These are phyloP conservation scores for Coleophoma eucalyptorum DNA, from an alignment of 2,329 filamentous ascomycete genomes.

Conservation along the genomic window DNA sequence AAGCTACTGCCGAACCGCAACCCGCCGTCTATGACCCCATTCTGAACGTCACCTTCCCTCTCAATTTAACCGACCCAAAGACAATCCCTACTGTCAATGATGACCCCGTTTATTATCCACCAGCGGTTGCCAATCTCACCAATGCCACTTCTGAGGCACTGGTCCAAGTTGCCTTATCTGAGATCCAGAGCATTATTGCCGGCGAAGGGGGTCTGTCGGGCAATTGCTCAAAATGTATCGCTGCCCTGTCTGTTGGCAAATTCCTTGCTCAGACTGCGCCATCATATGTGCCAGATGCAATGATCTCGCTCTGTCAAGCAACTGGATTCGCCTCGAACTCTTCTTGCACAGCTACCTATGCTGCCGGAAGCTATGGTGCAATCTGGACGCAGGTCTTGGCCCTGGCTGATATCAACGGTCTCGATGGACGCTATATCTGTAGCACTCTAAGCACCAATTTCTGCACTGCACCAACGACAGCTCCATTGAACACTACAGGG, in stretches of 20 bases:
- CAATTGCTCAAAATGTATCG: conserved; percentile 51
- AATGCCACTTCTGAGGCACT: conserved; percentile 34
- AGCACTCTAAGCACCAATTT: conserved; percentile 41
- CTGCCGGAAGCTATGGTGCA: conserved; percentile 43
- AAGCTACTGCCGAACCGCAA: conserved; percentile 45
- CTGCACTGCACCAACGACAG: conserved; percentile 41
- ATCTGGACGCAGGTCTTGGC: conserved; percentile 55
- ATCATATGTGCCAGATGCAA: conserved; percentile 40
- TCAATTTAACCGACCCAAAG: conserved; percentile 49
- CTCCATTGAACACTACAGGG: conserved; percentile 36
- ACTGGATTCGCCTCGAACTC: conserved; percentile 41
- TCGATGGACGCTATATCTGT: conserved; percentile 56
- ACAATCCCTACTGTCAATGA: conserved; percentile 42
- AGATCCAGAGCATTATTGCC: conserved; percentile 41
- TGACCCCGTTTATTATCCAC: conserved; percentile 48
- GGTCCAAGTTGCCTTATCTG: conserved; percentile 35
- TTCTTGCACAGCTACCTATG: conserved; percentile 44
- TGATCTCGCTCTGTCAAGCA: conserved; percentile 46
- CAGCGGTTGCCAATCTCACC: conserved; percentile 40
- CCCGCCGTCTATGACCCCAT: conserved; percentile 49
- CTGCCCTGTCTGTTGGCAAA: conserved; percentile 45
- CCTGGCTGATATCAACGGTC: conserved; percentile 46
- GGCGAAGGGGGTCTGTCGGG: conserved; percentile 28
- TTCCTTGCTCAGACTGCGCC: conserved; percentile 45
- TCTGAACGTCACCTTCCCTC: conserved; percentile 48